Percentiles rank a stretch among this genome's conserved stretches.
phyloP scores from a whole-genome alignment of 345 rosid genomes.

The Clarkia xantiana region DNA sequence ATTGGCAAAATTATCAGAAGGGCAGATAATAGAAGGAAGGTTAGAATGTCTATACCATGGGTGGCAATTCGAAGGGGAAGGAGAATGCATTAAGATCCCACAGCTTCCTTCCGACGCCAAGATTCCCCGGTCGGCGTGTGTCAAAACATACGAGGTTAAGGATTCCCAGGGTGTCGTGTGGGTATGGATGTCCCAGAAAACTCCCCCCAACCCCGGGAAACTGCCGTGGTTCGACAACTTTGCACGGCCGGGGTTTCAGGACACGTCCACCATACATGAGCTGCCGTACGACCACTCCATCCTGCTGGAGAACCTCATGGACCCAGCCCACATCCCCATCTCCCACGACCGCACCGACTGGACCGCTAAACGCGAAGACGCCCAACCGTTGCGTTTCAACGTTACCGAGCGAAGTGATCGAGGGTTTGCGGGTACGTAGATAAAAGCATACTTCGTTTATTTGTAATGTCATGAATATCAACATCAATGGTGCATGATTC shows the following conservation, averaged over 20 bases:
- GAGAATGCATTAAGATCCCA: conserved; percentile 83
- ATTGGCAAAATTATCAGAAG: conserved; percentile 87
- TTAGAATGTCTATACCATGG: conserved; percentile 92
- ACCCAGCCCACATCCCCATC: conserved; percentile 90
- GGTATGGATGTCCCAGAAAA: conserved; percentile 87
- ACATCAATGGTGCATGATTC: too few species aligned
- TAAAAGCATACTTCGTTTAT: too few species aligned
- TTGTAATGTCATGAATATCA: too few species aligned
- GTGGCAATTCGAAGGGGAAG: conserved; percentile 89
- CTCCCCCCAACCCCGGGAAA: conserved; percentile 43
- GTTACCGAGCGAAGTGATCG: conserved; percentile 58
- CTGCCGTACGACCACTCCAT: conserved; percentile 94
- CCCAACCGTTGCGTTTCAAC: conserved; percentile 59
- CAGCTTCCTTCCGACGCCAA: conserved; percentile 76
- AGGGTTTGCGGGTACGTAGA: conserved; percentile 80
- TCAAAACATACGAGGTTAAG: conserved; percentile 45
- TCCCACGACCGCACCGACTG: conserved; percentile 89
- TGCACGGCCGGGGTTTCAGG: conserved; percentile 63
- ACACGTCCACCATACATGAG: conserved; percentile 61
- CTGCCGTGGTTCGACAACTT: conserved; percentile 91
- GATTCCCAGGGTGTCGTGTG: conserved; percentile 89
- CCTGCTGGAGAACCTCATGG: conserved; percentile 94
- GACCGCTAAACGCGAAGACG: conserved; percentile 76
- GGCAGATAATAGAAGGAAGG: conserved; percentile 76
- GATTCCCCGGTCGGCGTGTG: conserved; percentile 78